phyloP scores from a whole-genome alignment of 2,329 filamentous ascomycete species.

The Cladosporium phlei region DNA sequence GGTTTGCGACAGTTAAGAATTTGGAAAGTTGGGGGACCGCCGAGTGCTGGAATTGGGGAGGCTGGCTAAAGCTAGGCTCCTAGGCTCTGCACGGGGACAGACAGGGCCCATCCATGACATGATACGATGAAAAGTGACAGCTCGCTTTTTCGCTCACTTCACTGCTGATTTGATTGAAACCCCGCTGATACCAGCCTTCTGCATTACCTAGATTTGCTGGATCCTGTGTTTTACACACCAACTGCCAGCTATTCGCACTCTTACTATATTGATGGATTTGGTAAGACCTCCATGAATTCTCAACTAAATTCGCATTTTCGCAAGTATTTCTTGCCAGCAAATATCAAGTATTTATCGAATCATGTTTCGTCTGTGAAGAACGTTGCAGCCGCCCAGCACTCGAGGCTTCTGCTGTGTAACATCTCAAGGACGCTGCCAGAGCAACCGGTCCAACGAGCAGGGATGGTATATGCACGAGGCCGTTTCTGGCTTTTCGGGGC shows the following conservation, averaged over 20 bases:
- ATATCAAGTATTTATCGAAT: too few relatives aligned
- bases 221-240: too few relatives aligned
- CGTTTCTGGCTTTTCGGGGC: background rate
- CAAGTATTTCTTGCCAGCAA: too few relatives aligned
- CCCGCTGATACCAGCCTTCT: background rate
- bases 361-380: too few relatives aligned
- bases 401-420: conserved; percentile 1
- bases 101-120: too few relatives aligned
- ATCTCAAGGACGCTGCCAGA: background rate
- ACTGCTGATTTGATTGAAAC: background rate
- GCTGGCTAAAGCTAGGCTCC: background rate
- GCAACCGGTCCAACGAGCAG: conserved; percentile 2
- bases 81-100: too few relatives aligned
- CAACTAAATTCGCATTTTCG: too few relatives aligned
- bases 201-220: conserved; percentile 4
- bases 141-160: background rate
- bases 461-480: background rate
- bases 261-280: too few relatives aligned
- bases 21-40: background rate
- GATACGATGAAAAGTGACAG: background rate
- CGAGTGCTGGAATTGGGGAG: conserved; percentile 1
- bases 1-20: conserved; percentile 9
- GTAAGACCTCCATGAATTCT: too few relatives aligned
- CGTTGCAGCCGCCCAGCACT: too few relatives aligned
- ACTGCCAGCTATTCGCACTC: too few relatives aligned